Evolutionary conservation across 2,329 filamentous ascomycete genomes (phyloP).

Genomic region (Verticillium isaacii): DNA sequence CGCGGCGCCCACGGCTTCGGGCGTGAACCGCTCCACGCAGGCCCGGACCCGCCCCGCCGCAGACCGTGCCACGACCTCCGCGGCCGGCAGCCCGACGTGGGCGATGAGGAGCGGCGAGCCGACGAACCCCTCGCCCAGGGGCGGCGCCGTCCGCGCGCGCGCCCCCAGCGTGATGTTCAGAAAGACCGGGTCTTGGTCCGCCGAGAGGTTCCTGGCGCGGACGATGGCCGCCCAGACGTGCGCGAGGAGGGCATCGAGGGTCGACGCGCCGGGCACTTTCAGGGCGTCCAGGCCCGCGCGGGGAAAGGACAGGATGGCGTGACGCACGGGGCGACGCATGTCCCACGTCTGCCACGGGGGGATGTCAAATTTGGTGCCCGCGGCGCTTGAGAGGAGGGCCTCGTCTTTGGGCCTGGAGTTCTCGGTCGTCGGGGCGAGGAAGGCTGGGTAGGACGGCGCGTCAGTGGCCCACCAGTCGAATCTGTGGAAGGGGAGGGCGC

Average conservation of each 20-base stretch:
- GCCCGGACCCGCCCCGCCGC: slow-evolving; percentile 26
- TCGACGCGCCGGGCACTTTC: slow-evolving; percentile 27
- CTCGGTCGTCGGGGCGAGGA: slow-evolving; percentile 16
- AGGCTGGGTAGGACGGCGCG: slow-evolving; percentile 23
- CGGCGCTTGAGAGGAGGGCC: slow-evolving; percentile 7
- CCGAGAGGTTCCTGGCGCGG: slow-evolving; percentile 26
- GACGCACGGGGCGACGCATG: slow-evolving; percentile 21
- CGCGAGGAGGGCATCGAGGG: slow-evolving; percentile 39
- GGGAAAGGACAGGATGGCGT: slow-evolving; percentile 31
- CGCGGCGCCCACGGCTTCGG: slow-evolving; percentile 29
- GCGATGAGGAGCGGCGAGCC: slow-evolving; percentile 39
- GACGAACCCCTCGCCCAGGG: slow-evolving; percentile 32
- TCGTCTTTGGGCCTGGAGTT: slow-evolving; percentile 16
- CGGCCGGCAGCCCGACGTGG: slow-evolving; percentile 21
- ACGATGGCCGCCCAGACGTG: slow-evolving; percentile 41
- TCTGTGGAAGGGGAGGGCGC: slow-evolving; percentile 36
- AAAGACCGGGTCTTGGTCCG: slow-evolving; percentile 24
- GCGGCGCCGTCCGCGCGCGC: slow-evolving; percentile 30
- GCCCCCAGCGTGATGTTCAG: slow-evolving; percentile 35
- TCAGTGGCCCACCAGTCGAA: slow-evolving; percentile 40
- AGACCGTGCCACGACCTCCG: slow-evolving; percentile 7
- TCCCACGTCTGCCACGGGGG: slow-evolving; percentile 40
- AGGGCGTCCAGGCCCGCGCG: slow-evolving; percentile 1
- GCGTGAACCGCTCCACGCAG: slow-evolving; percentile 29
- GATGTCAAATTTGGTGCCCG: neutral